Percentiles rank a stretch among this genome's conserved stretches.
Evolutionary conservation across 352 stramenopile species (phyloP).

Genomic region (Phytophthora crassamura): DNA sequence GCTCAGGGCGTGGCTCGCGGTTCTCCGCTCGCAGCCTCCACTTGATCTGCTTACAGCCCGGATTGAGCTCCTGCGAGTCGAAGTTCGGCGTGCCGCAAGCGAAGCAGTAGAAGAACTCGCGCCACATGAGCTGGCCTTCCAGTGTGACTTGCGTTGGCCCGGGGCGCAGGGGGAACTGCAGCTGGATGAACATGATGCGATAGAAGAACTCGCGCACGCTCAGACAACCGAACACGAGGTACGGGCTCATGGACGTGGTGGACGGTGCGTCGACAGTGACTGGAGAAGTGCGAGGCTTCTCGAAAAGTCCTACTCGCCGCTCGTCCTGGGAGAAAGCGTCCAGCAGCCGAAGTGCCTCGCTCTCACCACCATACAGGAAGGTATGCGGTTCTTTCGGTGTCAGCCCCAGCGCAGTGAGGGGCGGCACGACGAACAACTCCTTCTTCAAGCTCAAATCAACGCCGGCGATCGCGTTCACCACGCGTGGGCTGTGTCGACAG

Average conservation of each 20-base stretch:
- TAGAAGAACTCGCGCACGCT: conserved; percentile 81
- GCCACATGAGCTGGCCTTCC: conserved; percentile 95
- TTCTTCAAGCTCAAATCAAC: conserved; percentile 6
- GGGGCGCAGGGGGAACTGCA: conserved; percentile 88
- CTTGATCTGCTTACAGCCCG: conserved; percentile 82
- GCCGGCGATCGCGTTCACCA: conserved; percentile 38
- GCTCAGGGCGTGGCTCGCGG: conserved; percentile 26
- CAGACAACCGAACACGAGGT: conserved; percentile 93
- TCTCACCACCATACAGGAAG: conserved; percentile 68
- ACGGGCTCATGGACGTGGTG: conserved; percentile 95
- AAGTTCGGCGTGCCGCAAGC: conserved; percentile 76
- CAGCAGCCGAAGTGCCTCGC: conserved; percentile 51
- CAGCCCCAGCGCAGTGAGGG: conserved; percentile 52
- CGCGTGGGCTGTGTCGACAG: conserved; percentile 18
- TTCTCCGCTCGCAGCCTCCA: conserved; percentile 55
- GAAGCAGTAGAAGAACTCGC: conserved; percentile 95
- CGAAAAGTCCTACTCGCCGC: conserved; percentile 90
- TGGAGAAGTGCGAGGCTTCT: conserved; percentile 96
- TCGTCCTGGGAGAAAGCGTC: conserved; percentile 67
- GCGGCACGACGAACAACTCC: conserved; percentile 49
- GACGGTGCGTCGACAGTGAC: conserved; percentile 82
- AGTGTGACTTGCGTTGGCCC: conserved; percentile 89
- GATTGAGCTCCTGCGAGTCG: conserved; percentile 91
- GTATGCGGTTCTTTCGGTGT: conserved; percentile 39
- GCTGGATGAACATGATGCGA: conserved; percentile 85